Percentiles rank a stretch among this genome's conserved stretches.
Evolutionary conservation across 192 early-diverging fungal species (phyloP).

Genomic region (Physocladia obscura): DNA sequence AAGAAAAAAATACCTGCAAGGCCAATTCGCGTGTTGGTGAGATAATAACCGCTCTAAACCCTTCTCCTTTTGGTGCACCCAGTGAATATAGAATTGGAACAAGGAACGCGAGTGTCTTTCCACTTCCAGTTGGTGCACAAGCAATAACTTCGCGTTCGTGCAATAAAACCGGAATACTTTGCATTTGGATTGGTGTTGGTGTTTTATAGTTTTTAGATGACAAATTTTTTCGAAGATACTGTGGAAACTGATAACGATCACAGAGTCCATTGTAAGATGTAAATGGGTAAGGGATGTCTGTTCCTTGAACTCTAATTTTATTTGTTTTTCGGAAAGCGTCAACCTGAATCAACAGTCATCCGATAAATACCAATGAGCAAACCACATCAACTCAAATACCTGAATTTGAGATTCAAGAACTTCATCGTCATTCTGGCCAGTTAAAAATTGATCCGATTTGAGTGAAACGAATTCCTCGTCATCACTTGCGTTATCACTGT

Average conservation of each 20-base stretch:
- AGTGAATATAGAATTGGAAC: conserved; percentile 87
- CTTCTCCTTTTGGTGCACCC: conserved; percentile 70
- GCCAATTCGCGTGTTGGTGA: conserved; percentile 95
- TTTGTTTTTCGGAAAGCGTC: conserved; percentile 72
- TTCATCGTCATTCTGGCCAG: conserved; percentile 5
- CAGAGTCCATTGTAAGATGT: conserved; percentile 77
- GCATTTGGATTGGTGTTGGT: conserved; percentile 94
- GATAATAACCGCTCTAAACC: conserved; percentile 86
- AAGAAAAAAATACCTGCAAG: conserved; percentile 51
- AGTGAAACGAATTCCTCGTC: no score
- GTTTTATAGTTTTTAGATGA: conserved; percentile 62
- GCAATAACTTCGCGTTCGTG: conserved; percentile 93
- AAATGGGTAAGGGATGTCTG: conserved; percentile 83
- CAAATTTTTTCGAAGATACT: conserved; percentile 76
- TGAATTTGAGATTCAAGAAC: neutral
- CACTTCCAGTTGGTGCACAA: conserved; percentile 95
- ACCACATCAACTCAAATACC: neutral
- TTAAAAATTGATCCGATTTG: no score
- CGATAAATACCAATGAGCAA: no score
- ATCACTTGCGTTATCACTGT: neutral
- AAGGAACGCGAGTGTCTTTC: conserved; percentile 94
- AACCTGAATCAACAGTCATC: no score
- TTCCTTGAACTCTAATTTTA: conserved; percentile 80
- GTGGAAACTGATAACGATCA: conserved; percentile 60
- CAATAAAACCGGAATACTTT: conserved; percentile 83